Base-by-base conservation (phyloP, 2,329 filamentous ascomycete genomes). In the Chaetomium sp. region DNA sequence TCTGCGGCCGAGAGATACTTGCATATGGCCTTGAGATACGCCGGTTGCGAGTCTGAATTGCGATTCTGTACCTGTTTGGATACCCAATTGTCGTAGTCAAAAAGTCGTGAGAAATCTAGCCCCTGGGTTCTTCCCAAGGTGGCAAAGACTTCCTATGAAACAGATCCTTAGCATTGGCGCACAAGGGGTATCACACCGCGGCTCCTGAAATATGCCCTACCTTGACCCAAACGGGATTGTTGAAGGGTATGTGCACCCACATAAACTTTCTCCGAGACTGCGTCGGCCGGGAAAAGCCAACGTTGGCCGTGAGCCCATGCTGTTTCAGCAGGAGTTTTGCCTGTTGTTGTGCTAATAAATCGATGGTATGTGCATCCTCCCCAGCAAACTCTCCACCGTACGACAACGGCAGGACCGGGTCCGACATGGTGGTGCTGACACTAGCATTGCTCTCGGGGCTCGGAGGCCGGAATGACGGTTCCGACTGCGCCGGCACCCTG, bases 201-300 rank as follows among this genome's bases (percentile, higher is more conserved):
- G 19, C 19, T 27, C 27, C 3, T 14, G 27, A 36, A 9, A 9
- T 59, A 52, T 69, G 57, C 63, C 46, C 5, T 40, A 79, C 79
- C 70, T 79, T 80, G 2, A 82, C 79, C 80, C 80, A 83, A 0
- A 76, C 72, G 0, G 80, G 78, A 51, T 82, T 82, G 7, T 79
- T 82, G 34, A 76, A 82, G 0, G 79, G 77, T 14, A 80, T 60
- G 65, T 83, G 80, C 47, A 82, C 74, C 80, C 80, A 83, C 61
- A 78, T 75, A 60, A 82, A 82, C 64, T 77, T 80, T 32, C 76
- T 72, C 54, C 64, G 65, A 2, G 62, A 58, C 1, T 70, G 68
- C 48, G 72, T 66, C 0, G 73, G 73, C 33, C 73, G 64, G 4
- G 71, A 73, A 59, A 75, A 75, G 0, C 72, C 73, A 1, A 72